These are phyloP conservation scores for Periconia sp. DNA, from an alignment of 2,329 filamentous ascomycete genomes.

Conservation along the genomic window DNA sequence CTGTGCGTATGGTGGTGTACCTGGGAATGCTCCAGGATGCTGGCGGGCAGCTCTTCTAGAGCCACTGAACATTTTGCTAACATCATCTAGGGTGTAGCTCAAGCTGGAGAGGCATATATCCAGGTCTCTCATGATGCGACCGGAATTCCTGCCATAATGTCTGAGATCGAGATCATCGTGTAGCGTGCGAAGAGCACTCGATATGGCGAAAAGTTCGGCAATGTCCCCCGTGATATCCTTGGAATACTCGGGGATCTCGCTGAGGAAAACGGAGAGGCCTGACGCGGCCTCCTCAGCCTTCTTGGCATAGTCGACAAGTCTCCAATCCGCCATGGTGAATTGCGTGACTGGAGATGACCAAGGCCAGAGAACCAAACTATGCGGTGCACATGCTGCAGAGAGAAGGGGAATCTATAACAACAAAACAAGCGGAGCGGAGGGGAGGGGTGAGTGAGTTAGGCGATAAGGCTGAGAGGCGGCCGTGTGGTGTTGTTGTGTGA, in stretches of 20 bases:
- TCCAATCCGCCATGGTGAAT: conserved; percentile 39
- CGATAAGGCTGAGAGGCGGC: conserved; percentile 31
- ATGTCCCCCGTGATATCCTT: conserved; percentile 58
- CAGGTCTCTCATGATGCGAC: conserved; percentile 50
- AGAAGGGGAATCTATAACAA: conserved; percentile 6
- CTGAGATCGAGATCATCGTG: conserved; percentile 47
- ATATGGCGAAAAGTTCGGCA: conserved; percentile 58
- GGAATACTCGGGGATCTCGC: conserved; percentile 53
- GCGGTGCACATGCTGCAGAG: conserved; percentile 15
- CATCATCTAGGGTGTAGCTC: conserved; percentile 54
- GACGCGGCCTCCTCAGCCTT: conserved; percentile 57
- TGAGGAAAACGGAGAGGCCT: conserved; percentile 53
- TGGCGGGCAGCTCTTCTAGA: conserved; percentile 28
- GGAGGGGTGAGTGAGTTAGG: conserved; percentile 13
- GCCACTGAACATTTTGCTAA: conserved; percentile 47
- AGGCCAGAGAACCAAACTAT: conserved; percentile 19
- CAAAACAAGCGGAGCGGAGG: conserved; percentile 9
- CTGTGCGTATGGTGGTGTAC: conserved; percentile 47
- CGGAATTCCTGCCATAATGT: conserved; percentile 38
- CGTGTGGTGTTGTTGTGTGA: conserved; percentile 23
- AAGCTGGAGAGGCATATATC: conserved; percentile 53
- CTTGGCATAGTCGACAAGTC: conserved; percentile 44
- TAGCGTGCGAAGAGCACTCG: conserved; percentile 52
- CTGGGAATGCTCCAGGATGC: conserved; percentile 39
- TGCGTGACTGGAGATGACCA: conserved; percentile 23